phyloP scores from a whole-genome alignment of 1,284 basidiomycete genomes.

The Schizopora paradoxa region DNA sequence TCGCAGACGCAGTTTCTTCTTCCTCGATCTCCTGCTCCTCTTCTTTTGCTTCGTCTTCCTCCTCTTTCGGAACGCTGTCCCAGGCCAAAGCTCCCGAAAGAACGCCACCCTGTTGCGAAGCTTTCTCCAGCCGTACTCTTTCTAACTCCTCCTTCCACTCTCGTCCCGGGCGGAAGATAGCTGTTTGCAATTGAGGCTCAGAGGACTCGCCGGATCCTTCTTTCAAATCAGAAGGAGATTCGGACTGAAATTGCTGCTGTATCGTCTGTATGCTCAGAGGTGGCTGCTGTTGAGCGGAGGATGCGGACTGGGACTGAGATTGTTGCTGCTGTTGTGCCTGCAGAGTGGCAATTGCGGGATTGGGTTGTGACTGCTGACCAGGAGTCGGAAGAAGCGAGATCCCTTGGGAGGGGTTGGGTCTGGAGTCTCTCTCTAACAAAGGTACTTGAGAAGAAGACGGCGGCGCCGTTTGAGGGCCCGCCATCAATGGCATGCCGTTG shows the following conservation, averaged over 20 bases:
- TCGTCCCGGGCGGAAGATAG: conserved; percentile 82
- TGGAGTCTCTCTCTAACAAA: conserved; percentile 47
- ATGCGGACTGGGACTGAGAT: conserved; percentile 27
- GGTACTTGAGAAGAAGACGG: conserved; percentile 38
- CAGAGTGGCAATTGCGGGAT: conserved; percentile 20
- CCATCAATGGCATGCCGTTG: conserved; percentile 51
- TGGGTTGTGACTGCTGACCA: too few species aligned
- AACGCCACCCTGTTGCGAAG: conserved; percentile 23
- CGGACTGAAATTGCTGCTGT: conserved; percentile 24
- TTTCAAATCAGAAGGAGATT: conserved; percentile 27
- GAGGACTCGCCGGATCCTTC: conserved; percentile 42
- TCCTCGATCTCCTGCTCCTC: conserved; percentile 50
- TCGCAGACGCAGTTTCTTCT: conserved; percentile 41
- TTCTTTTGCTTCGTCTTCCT: conserved; percentile 56
- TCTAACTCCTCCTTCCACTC: conserved; percentile 77
- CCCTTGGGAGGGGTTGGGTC: too few species aligned
- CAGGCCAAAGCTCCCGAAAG: conserved; percentile 38
- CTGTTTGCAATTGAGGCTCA: conserved; percentile 60
- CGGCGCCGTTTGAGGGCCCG: conserved; percentile 46
- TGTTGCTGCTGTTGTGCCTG: conserved; percentile 24
- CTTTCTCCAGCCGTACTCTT: conserved; percentile 30
- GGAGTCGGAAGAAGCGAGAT: too few species aligned
- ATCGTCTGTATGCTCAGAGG: conserved; percentile 24
- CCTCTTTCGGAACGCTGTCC: conserved; percentile 43
- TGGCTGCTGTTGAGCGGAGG: conserved; percentile 23